Evolutionary conservation across 352 stramenopile genomes (phyloP).

Genomic region (Pythium brachiatum): DNA sequence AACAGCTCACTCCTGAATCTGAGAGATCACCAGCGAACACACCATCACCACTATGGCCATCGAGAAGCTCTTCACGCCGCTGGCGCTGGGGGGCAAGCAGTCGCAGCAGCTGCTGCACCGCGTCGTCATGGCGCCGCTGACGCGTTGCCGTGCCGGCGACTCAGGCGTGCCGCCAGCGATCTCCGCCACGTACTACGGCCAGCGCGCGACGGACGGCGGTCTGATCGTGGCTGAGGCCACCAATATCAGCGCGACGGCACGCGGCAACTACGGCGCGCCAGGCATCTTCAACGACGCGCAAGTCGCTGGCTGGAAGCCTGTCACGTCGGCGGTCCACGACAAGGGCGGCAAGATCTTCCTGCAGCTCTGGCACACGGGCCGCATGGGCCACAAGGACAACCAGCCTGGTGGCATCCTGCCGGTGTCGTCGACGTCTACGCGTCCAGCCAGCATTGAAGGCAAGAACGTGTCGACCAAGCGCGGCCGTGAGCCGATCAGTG

Average conservation of each 20-base stretch:
- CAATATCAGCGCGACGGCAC: constrained; percentile 23
- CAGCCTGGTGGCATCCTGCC: constrained; percentile 24
- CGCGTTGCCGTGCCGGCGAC: constrained; percentile 19
- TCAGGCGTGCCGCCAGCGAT: constrained; percentile 11
- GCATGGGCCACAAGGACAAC: constrained; percentile 44
- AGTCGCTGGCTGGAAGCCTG: constrained; percentile 34
- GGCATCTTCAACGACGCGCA: constrained; percentile 39
- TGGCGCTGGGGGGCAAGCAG: constrained; percentile 23
- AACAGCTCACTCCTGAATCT: constrained; percentile 5
- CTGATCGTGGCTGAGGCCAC: constrained; percentile 47
- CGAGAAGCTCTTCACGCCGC: constrained; percentile 27
- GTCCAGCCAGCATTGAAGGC: not conserved
- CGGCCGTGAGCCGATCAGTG: constrained; percentile 29
- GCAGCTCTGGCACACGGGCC: constrained; percentile 77
- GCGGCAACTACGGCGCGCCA: constrained; percentile 27
- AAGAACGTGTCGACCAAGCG: not conserved
- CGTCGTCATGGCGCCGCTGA: constrained; percentile 46
- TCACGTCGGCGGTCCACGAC: constrained; percentile 52
- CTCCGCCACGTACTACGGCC: constrained; percentile 36
- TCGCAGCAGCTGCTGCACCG: constrained; percentile 29
- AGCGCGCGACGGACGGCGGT: constrained; percentile 32
- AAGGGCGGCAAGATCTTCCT: constrained; percentile 61
- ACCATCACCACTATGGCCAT: constrained; percentile 1
- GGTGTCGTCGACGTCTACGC: constrained; percentile 33
- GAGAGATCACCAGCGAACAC: not conserved